Conservation (phyloP, 1,284 basidiomycete species). For the Trichosporon sp. region DNA sequence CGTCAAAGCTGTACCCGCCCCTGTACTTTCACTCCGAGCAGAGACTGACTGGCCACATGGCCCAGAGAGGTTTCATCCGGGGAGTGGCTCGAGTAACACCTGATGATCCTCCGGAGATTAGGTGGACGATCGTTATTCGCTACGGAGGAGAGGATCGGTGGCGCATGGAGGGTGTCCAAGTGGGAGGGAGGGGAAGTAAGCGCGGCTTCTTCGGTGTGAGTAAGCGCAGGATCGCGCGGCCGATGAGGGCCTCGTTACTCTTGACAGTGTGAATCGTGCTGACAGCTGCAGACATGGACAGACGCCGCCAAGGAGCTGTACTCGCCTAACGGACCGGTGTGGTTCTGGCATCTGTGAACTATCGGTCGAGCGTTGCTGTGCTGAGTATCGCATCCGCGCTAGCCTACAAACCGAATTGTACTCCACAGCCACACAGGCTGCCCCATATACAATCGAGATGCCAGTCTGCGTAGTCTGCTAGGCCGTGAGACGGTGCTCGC, state of each 20-base stretch:
- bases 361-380: no score
- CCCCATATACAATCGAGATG: no score
- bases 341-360: constrained; percentile 35
- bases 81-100: constrained; percentile 35
- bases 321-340: constrained; percentile 37
- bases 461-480: no score
- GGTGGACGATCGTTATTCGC: constrained; percentile 40
- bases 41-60: neutral
- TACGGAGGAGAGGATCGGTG: constrained; percentile 35
- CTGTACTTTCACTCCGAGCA: constrained; percentile 27
- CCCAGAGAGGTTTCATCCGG: neutral
- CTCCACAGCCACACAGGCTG: no score
- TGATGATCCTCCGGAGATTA: constrained; percentile 39
- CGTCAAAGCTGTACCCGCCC: constrained; percentile 17
- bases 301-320: constrained; percentile 31
- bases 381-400: no score
- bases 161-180: constrained; percentile 29
- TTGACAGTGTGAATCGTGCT: no score
- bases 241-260: no score
- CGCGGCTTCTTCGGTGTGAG: constrained; percentile 42
- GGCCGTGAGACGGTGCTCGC: no score
- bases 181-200: constrained; percentile 32
- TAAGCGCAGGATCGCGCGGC: neutral
- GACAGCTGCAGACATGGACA: constrained; percentile 29
- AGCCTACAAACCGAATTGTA: no score